These are phyloP conservation scores for Fusarium drepaniforme DNA, from an alignment of 2,329 filamentous ascomycete species.

Conservation along the genomic window DNA sequence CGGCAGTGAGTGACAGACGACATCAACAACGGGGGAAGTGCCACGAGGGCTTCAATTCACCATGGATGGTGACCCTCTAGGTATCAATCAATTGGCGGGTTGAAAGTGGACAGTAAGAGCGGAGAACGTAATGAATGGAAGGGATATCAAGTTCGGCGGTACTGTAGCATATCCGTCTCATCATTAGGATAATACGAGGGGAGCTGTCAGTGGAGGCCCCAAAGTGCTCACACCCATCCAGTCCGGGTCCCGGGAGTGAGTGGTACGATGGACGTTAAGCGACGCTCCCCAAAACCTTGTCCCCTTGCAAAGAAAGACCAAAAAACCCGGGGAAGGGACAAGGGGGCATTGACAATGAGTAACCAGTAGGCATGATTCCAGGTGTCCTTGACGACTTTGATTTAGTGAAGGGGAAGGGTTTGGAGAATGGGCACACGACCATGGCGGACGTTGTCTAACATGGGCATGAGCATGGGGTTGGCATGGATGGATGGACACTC, in stretches of 20 bases:
- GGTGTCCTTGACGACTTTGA: not conserved
- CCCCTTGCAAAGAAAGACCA: not conserved
- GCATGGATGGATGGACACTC: not conserved
- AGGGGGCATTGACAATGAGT: not conserved
- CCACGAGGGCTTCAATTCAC: not conserved
- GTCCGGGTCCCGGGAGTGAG: not conserved
- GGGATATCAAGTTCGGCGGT: not conserved
- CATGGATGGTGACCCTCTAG: not conserved
- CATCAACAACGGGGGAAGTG: not conserved
- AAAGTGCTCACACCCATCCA: constrained; percentile 9
- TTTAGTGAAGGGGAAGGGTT: constrained; percentile 10
- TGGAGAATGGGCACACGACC: constrained; percentile 24
- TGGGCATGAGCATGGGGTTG: not conserved
- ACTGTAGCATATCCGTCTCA: not conserved
- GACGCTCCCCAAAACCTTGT: constrained; percentile 20
- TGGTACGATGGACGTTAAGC: constrained; percentile 28
- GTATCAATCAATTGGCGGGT: not conserved
- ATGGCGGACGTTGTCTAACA: not conserved
- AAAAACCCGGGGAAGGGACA: constrained; percentile 35
- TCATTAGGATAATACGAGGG: constrained; percentile 5
- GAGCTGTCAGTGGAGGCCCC: constrained; percentile 15
- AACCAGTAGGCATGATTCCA: constrained; percentile 24
- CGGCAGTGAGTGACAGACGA: not conserved
- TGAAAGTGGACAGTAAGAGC: not conserved
- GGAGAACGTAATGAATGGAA: not conserved